These are phyloP conservation scores for Tylopilus sp. DNA, from an alignment of 768 basidiomycete genomes.

Conservation along the genomic window DNA sequence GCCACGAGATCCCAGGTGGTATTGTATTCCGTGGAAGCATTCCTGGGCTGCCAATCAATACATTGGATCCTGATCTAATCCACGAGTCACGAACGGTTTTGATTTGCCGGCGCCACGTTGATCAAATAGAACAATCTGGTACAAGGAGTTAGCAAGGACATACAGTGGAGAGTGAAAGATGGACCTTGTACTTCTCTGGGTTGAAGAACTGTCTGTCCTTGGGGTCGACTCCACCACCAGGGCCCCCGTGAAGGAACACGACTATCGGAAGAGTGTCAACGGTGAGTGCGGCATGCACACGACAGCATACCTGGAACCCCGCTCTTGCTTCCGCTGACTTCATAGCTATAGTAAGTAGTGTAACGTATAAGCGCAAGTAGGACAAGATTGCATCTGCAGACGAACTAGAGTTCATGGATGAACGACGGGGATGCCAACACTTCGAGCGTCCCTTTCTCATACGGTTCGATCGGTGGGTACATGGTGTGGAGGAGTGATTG, in stretches of 20 bases:
- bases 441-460: conserved; percentile 59
- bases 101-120: conserved; percentile 89
- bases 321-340: conserved; percentile 73
- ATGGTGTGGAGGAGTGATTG: conserved; percentile 32
- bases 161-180: neutral
- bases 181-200: conserved; percentile 78
- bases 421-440: conserved; percentile 49
- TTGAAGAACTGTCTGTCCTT: conserved; percentile 80
- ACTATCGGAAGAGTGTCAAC: conserved; percentile 38
- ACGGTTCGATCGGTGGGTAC: conserved; percentile 71
- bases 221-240: conserved; percentile 70
- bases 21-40: conserved; percentile 76
- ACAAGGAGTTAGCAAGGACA: neutral
- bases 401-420: conserved; percentile 73
- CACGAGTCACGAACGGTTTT: conserved; percentile 58
- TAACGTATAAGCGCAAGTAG: neutral
- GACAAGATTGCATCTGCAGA: conserved; percentile 15
- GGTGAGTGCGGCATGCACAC: neutral
- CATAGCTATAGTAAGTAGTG: conserved; percentile 51
- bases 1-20: conserved; percentile 93
- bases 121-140: conserved; percentile 81
- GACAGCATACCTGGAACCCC: conserved; percentile 62
- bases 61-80: neutral
- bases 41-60: conserved; percentile 39
- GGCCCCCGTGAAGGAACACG: conserved; percentile 82